Evolutionary conservation across 2,329 filamentous ascomycete genomes (phyloP).

Genomic region (Plenodomus tracheiphilus): DNA sequence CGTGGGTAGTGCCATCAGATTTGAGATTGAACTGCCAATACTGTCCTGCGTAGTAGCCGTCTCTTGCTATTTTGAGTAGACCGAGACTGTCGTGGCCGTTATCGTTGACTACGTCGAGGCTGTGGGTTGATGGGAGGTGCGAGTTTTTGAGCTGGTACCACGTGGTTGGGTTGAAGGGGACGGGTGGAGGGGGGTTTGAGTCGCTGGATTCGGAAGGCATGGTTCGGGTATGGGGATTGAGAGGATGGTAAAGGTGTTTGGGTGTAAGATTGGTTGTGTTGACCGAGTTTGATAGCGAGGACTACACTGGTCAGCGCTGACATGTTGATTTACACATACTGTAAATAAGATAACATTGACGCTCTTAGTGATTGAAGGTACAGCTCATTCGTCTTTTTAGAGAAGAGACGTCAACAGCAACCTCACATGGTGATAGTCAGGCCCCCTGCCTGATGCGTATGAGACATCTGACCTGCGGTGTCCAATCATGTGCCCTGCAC

Average conservation of each 20-base stretch:
- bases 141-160: conserved; percentile 32
- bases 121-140: conserved; percentile 11
- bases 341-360: conserved; percentile 17
- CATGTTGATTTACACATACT: conserved; percentile 23
- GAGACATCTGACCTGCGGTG: not conserved
- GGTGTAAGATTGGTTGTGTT: no score
- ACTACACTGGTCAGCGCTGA: no score
- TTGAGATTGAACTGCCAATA: conserved; percentile 28
- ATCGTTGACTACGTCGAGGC: conserved; percentile 11
- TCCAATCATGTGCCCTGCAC: not conserved
- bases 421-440: not conserved
- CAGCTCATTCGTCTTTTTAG: conserved; percentile 17
- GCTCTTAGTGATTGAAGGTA: conserved; percentile 7
- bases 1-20: conserved; percentile 16
- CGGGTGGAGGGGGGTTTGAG: conserved; percentile 9
- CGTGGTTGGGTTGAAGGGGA: conserved; percentile 15
- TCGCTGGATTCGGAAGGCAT: not conserved
- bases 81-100: not conserved
- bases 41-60: conserved; percentile 25
- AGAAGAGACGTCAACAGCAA: not conserved
- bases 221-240: conserved; percentile 20
- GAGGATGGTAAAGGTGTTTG: no score
- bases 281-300: no score
- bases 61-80: not conserved
- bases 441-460: not conserved